Conservation (phyloP, 2,329 filamentous ascomycete genomes). For the Fragosphaeria purpurea region DNA sequence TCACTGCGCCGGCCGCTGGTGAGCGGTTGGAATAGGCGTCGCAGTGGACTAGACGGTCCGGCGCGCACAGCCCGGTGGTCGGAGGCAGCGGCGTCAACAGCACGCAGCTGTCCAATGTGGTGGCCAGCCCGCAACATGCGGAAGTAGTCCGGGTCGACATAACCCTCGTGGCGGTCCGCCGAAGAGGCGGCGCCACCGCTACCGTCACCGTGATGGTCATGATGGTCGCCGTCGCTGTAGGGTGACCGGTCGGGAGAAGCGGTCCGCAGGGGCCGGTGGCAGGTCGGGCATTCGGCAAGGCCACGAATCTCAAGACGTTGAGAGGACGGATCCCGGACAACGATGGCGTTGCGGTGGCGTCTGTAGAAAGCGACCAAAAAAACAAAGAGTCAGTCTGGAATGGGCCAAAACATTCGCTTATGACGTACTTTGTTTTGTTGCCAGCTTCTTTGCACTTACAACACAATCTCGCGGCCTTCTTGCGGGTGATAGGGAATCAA, state of each 20-base stretch:
- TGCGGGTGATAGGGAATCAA: constrained; percentile 66
- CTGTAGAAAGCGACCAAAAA: constrained; percentile 33
- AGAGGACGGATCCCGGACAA: constrained; percentile 79
- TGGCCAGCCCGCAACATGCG: constrained; percentile 66
- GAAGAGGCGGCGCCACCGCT: background rate
- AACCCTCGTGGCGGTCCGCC: constrained; percentile 43
- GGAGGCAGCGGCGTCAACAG: constrained; percentile 29
- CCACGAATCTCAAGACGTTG: constrained; percentile 74
- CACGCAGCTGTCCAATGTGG: constrained; percentile 24
- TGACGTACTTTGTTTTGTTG: constrained; percentile 8
- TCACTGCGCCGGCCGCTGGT: background rate
- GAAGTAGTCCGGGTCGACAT: constrained; percentile 89
- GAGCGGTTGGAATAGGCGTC: constrained; percentile 40
- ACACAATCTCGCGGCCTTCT: constrained; percentile 67
- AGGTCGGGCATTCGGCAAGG: constrained; percentile 79
- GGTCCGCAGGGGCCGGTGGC: constrained; percentile 59
- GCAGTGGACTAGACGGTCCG: constrained; percentile 34
- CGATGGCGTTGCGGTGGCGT: constrained; percentile 84
- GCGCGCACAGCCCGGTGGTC: constrained; percentile 30
- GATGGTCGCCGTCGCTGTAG: constrained; percentile 28
- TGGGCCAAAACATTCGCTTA: background rate
- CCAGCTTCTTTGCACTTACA: constrained; percentile 42
- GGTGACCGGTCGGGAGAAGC: constrained; percentile 36
- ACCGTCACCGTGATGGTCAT: background rate
- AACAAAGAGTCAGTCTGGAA: too few relatives aligned